A percentile compares a stretch with the other conserved stretches of the same genome.
Conservation (phyloP, 192 early-diverging fungal genomes). For the Diversispora eburnea region DNA sequence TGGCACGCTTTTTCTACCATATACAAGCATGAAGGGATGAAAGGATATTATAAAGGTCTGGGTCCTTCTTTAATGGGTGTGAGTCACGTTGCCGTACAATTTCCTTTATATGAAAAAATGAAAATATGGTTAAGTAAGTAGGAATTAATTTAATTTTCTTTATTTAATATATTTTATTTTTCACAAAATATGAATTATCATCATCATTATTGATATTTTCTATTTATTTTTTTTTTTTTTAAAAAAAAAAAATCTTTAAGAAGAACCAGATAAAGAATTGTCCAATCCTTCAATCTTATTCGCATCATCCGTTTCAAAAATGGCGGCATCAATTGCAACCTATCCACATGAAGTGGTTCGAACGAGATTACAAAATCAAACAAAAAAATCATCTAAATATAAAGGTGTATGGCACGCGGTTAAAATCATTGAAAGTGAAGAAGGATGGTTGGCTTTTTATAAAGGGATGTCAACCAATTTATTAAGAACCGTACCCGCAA, state of each 20-base stretch:
- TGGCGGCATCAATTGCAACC: slow-evolving; percentile 81
- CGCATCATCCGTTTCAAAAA: slow-evolving; percentile 82
- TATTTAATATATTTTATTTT: background rate
- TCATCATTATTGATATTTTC: background rate
- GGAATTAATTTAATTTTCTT: background rate
- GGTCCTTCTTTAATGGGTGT: slow-evolving; percentile 89
- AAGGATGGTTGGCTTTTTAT: slow-evolving; percentile 82
- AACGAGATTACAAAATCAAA: slow-evolving; percentile 89
- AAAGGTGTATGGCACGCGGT: slow-evolving; percentile 78
- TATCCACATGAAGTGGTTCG: slow-evolving; percentile 97
- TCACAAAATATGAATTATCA: background rate
- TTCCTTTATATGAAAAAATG: slow-evolving; percentile 92
- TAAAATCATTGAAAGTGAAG: slow-evolving; percentile 67
- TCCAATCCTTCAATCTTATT: slow-evolving; percentile 61
- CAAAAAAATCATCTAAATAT: slow-evolving; percentile 69
- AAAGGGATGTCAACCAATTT: slow-evolving; percentile 83
- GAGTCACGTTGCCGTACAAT: slow-evolving; percentile 89
- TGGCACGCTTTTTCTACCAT: slow-evolving; percentile 79
- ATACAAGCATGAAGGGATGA: slow-evolving; percentile 65
- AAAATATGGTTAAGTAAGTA: slow-evolving; percentile 62
- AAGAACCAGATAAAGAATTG: slow-evolving; percentile 34
- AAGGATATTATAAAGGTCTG: slow-evolving; percentile 90
- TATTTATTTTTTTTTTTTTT: background rate
- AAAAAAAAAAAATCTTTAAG: too few species aligned
- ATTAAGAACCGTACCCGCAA: slow-evolving; percentile 83